Evolutionary conservation across 2,329 filamentous ascomycete genomes (phyloP).

Genomic region (Arthrobotrys entomopaga): DNA sequence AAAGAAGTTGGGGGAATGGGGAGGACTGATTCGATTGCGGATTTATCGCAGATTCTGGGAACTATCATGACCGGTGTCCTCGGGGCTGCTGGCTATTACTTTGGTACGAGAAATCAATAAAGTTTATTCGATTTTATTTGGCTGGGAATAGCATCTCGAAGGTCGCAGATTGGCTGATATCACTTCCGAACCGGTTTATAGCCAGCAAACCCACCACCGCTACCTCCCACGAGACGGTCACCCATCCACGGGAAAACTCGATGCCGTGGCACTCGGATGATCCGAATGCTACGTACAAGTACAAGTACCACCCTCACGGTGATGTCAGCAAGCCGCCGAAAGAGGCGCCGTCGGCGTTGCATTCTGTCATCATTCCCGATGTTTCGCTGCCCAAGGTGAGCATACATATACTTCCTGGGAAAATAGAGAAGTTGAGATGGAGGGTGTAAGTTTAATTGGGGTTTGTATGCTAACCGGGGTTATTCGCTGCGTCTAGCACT

Average conservation of each 20-base stretch:
- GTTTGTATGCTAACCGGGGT: not conserved
- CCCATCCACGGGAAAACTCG: slow-evolving; percentile 77
- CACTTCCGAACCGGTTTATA: slow-evolving; percentile 61
- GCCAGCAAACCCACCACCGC: slow-evolving; percentile 85
- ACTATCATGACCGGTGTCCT: slow-evolving; percentile 91
- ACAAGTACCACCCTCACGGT: slow-evolving; percentile 82
- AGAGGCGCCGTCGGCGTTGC: slow-evolving; percentile 93
- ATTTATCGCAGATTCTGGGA: slow-evolving; percentile 77
- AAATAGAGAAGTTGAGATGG: not conserved
- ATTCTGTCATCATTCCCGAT: slow-evolving; percentile 92
- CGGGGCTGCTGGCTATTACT: slow-evolving; percentile 88
- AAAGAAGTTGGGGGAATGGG: slow-evolving; percentile 6
- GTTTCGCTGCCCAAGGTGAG: slow-evolving; percentile 89
- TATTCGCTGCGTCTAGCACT: slow-evolving; percentile 67
- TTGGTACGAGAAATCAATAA: slow-evolving; percentile 68
- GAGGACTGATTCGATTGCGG: slow-evolving; percentile 15
- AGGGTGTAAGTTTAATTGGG: not conserved
- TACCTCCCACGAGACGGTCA: slow-evolving; percentile 77
- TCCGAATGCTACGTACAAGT: slow-evolving; percentile 65
- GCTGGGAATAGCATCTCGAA: not conserved
- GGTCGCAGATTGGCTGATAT: slow-evolving; percentile 20
- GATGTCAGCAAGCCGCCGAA: slow-evolving; percentile 78
- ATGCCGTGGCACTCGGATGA: slow-evolving; percentile 89
- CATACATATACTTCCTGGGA: not conserved
- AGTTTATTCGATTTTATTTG: slow-evolving; percentile 1